phyloP scores from a whole-genome alignment of 805 yeast genomes.

The Sugiyamaella lignohabitans region DNA sequence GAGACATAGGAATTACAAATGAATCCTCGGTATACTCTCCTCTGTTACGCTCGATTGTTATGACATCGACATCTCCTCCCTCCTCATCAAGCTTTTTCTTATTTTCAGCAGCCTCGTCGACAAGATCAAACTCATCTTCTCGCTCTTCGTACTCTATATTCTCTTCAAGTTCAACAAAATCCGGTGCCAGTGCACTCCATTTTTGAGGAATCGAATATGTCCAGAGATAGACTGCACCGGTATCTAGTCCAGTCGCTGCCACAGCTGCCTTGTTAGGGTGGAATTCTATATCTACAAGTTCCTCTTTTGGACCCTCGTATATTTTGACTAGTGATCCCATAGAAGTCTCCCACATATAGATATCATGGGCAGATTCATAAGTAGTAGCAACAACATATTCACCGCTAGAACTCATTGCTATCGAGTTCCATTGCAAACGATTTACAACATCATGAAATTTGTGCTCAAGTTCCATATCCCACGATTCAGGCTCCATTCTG shows the following conservation, averaged over 20 bases:
- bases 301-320: constrained; percentile 86
- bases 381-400: constrained; percentile 89
- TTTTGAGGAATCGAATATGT: constrained; percentile 75
- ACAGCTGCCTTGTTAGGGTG: constrained; percentile 66
- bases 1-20: constrained; percentile 54
- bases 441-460: constrained; percentile 88
- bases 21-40: constrained; percentile 42
- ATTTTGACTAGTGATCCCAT: constrained; percentile 86
- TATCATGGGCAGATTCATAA: constrained; percentile 79
- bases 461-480: constrained; percentile 64
- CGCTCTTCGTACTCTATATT: constrained; percentile 80
- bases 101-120: constrained; percentile 55
- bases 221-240: constrained; percentile 81
- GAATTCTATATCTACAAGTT: constrained; percentile 82
- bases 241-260: constrained; percentile 77
- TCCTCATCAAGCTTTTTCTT: constrained; percentile 57
- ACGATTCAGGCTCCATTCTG: constrained; percentile 31
- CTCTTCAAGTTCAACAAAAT: constrained; percentile 89
- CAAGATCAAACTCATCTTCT: constrained; percentile 87
- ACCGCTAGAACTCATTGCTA: constrained; percentile 62
- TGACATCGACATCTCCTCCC: constrained; percentile 61
- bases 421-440: constrained; percentile 80
- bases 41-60: constrained; percentile 54
- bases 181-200: constrained; percentile 97
- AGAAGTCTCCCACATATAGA: constrained; percentile 87